Evolutionary conservation across 2,329 filamentous ascomycete genomes (phyloP).

Genomic region (Xylariaceae sp.): DNA sequence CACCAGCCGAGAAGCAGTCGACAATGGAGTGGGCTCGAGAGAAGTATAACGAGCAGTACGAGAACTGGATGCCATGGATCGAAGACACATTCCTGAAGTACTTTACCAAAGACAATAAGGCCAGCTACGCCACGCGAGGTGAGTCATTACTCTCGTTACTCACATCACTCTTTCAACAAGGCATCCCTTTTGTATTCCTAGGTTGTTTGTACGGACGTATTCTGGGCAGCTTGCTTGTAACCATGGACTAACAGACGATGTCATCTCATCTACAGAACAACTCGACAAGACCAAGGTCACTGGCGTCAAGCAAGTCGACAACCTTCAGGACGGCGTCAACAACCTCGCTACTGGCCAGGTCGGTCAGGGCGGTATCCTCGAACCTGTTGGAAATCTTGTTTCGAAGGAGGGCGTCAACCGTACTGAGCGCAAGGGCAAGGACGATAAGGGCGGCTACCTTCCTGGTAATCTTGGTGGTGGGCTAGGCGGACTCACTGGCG

Average conservation of each 20-base stretch:
- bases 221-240: background rate
- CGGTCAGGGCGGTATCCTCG: slow-evolving; percentile 63
- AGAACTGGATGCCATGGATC: slow-evolving; percentile 72
- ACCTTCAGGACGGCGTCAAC: slow-evolving; percentile 64
- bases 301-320: slow-evolving; percentile 62
- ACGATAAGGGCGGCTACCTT: slow-evolving; percentile 52
- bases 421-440: slow-evolving; percentile 60
- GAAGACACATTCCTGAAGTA: slow-evolving; percentile 69
- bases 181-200: background rate
- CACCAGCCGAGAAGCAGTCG: slow-evolving; percentile 3
- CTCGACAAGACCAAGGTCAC: slow-evolving; percentile 69
- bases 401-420: slow-evolving; percentile 65
- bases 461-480: slow-evolving; percentile 2
- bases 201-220: background rate
- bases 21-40: slow-evolving; percentile 52
- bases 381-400: slow-evolving; percentile 58
- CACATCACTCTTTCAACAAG: background rate
- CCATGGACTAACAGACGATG: slow-evolving; percentile 2
- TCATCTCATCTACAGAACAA: slow-evolving; percentile 45
- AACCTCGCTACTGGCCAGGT: slow-evolving; percentile 59
- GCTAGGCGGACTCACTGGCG: too few relatives aligned
- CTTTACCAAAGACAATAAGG: slow-evolving; percentile 76
- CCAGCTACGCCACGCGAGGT: slow-evolving; percentile 68
- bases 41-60: slow-evolving; percentile 69
- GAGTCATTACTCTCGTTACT: slow-evolving; percentile 21